Conservation (phyloP, 177 flowering plant genomes). For the Vitis hybrid region DNA sequence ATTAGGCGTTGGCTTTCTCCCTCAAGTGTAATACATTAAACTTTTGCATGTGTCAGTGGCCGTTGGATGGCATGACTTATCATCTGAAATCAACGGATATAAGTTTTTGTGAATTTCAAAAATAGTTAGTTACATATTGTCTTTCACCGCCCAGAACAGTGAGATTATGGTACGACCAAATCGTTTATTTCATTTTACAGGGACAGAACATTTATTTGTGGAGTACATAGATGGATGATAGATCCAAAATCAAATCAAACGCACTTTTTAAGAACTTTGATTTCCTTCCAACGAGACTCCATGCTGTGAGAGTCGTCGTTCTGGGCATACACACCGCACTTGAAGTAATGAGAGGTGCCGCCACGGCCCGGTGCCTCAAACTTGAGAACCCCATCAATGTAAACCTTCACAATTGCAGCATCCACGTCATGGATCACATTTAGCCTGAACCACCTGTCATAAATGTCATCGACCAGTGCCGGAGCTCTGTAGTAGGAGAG, state of each 20-base stretch:
- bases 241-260: not conserved
- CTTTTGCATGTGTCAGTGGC: too few species aligned
- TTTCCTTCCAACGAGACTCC: conserved; percentile 61
- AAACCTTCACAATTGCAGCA: conserved; percentile 29
- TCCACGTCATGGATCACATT: conserved; percentile 55
- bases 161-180: too few species aligned
- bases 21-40: too few species aligned
- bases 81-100: too few species aligned
- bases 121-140: too few species aligned
- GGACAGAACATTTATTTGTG: too few species aligned
- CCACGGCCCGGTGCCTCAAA: conserved; percentile 25
- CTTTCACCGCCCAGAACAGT: too few species aligned
- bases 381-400: conserved; percentile 34
- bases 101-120: too few species aligned
- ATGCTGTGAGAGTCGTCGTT: conserved; percentile 32
- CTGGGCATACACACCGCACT: conserved; percentile 52
- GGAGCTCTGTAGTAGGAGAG: conserved; percentile 31
- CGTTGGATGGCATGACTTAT: too few species aligned
- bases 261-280: conserved; percentile 28
- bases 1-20: too few species aligned
- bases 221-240: too few species aligned
- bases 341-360: conserved; percentile 45
- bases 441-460: conserved; percentile 42
- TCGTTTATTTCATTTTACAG: too few species aligned
- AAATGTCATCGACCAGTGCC: conserved; percentile 31